These are phyloP conservation scores for Elsinoe perseae DNA, from an alignment of 2,329 filamentous ascomycete genomes.

Conservation along the genomic window DNA sequence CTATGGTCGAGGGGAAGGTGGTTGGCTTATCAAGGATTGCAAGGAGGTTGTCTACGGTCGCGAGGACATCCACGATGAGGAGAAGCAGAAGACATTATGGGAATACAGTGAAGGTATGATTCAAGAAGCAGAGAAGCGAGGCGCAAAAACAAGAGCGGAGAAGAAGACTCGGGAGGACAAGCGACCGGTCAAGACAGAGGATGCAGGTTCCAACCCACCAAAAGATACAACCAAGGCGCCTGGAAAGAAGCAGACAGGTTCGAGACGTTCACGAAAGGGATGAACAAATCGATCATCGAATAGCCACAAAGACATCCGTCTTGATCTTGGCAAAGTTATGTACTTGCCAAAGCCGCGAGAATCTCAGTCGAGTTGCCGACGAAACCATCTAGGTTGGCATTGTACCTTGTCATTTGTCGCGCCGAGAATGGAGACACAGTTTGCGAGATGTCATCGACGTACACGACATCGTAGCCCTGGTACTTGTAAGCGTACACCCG, in stretches of 20 bases:
- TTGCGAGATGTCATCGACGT: slow-evolving; percentile 26
- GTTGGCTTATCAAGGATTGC: slow-evolving; percentile 81
- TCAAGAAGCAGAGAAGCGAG: slow-evolving; percentile 70
- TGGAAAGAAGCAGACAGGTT: neutral
- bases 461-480: slow-evolving; percentile 28
- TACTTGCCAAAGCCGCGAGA: neutral
- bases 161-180: slow-evolving; percentile 45
- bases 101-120: slow-evolving; percentile 79
- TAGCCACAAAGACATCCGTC: slow-evolving; percentile 30
- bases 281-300: neutral
- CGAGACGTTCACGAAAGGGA: slow-evolving; percentile 3
- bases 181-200: slow-evolving; percentile 31
- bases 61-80: slow-evolving; percentile 68
- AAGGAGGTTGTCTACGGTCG: slow-evolving; percentile 64
- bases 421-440: slow-evolving; percentile 29
- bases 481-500: neutral
- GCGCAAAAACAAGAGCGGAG: slow-evolving; percentile 54
- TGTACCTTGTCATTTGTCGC: slow-evolving; percentile 27
- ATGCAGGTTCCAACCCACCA: slow-evolving; percentile 10
- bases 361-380: slow-evolving; percentile 18
- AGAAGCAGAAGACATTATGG: slow-evolving; percentile 78
- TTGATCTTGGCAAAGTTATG: neutral
- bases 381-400: slow-evolving; percentile 23
- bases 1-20: slow-evolving; percentile 57
- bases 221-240: slow-evolving; percentile 11